These are phyloP conservation scores for Brassica carinata DNA, from an alignment of 345 rosid species.

Conservation along the genomic window DNA sequence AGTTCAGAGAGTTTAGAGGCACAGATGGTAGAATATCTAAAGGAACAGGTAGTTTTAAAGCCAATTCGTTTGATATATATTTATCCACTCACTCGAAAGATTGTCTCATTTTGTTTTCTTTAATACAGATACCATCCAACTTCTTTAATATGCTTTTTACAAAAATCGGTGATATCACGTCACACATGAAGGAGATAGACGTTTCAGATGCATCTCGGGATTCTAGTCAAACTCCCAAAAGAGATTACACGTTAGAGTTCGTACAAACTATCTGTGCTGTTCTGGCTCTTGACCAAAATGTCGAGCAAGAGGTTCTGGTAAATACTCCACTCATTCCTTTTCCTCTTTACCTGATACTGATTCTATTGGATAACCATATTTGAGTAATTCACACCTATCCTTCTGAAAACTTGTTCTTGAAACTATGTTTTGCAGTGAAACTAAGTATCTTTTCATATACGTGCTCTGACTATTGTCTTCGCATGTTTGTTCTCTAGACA, in stretches of 20 bases:
- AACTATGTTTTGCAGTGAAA: conserved; percentile 7
- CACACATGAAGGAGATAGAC: conserved; percentile 56
- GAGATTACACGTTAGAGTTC: conserved; percentile 77
- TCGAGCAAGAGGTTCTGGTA: conserved; percentile 91
- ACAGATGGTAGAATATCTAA: conserved; percentile 63
- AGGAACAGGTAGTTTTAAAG: conserved; percentile 56
- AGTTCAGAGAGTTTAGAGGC: conserved; percentile 70
- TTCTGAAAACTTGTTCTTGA: neutral
- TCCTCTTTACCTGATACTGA: neutral
- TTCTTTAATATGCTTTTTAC: conserved; percentile 70
- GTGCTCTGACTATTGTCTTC: conserved; percentile 6
- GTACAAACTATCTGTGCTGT: conserved; percentile 80
- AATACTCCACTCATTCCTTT: conserved; percentile 21
- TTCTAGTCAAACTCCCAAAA: conserved; percentile 39
- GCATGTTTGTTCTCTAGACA: conserved; percentile 21
- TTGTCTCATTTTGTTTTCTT: conserved; percentile 15
- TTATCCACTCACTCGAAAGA: neutral
- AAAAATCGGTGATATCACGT: conserved; percentile 61
- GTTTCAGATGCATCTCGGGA: conserved; percentile 44
- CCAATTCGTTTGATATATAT: neutral
- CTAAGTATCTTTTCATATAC: neutral
- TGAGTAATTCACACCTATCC: conserved; percentile 4
- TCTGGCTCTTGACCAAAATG: conserved; percentile 79
- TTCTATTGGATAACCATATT: conserved; percentile 17
- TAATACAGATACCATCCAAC: conserved; percentile 64